Evolutionary conservation across 2,329 filamentous ascomycete genomes (phyloP).

Genomic region (Diplodia mutila): DNA sequence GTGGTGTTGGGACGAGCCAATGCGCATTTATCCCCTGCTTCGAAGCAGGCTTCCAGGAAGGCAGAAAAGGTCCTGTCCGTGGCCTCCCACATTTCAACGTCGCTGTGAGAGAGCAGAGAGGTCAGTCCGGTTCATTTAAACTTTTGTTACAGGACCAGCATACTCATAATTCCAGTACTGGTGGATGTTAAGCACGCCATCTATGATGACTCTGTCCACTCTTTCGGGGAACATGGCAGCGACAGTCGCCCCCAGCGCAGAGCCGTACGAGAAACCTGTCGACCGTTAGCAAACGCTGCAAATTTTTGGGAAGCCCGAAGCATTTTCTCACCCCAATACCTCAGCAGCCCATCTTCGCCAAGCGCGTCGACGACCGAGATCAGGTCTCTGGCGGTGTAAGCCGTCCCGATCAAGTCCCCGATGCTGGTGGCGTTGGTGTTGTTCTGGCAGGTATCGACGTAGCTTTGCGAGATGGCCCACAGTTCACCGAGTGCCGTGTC

Average conservation of each 20-base stretch:
- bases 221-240: conserved; percentile 51
- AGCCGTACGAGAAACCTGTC: conserved; percentile 49
- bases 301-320: background rate
- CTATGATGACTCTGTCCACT: conserved; percentile 47
- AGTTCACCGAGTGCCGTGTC: conserved; percentile 26
- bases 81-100: background rate
- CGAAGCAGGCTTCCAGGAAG: background rate
- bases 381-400: conserved; percentile 51
- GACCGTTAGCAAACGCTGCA: conserved; percentile 40
- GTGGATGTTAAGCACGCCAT: conserved; percentile 46
- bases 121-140: background rate
- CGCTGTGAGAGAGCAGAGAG: background rate
- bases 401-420: conserved; percentile 48
- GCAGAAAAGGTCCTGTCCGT: background rate
- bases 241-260: conserved; percentile 52
- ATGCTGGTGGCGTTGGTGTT: conserved; percentile 32
- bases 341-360: conserved; percentile 44
- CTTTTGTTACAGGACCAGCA: background rate
- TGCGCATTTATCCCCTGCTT: background rate
- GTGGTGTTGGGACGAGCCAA: background rate
- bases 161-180: conserved; percentile 52
- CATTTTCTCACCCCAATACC: background rate
- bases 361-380: conserved; percentile 51
- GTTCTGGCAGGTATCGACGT: conserved; percentile 24
- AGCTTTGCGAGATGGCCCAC: conserved; percentile 25